Conservation (phyloP, 257 asterid genomes). For the Hygrophila difformis region DNA sequence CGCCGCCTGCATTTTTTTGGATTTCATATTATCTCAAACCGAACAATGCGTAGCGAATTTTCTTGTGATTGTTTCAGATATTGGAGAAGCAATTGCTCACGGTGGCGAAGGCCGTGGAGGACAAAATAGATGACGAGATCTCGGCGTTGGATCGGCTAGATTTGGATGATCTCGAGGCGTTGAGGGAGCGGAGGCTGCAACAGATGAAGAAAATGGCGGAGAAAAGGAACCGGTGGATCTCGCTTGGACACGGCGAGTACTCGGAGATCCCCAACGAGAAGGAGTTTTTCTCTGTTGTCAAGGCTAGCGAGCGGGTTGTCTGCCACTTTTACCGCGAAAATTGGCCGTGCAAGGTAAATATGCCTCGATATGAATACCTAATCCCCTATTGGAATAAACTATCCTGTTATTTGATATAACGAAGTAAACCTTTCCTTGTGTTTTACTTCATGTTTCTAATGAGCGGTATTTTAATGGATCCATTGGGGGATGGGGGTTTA, state of each 20-base stretch:
- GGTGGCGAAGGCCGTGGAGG: slow-evolving; percentile 93
- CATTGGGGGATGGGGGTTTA: too few species aligned
- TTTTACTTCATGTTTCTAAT: too few species aligned
- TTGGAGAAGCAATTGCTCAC: slow-evolving; percentile 84
- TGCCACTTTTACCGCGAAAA: slow-evolving; percentile 98
- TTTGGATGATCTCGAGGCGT: slow-evolving; percentile 66
- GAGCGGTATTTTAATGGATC: too few species aligned
- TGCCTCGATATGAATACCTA: neutral
- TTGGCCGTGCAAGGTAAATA: slow-evolving; percentile 96
- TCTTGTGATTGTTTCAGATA: slow-evolving; percentile 33
- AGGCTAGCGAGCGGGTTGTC: slow-evolving; percentile 95
- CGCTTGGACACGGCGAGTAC: slow-evolving; percentile 93
- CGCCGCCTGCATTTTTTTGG: neutral
- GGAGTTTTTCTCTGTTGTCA: slow-evolving; percentile 79
- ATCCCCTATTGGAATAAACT: neutral
- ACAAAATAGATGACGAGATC: slow-evolving; percentile 88
- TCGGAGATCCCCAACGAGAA: slow-evolving; percentile 83
- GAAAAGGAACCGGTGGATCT: slow-evolving; percentile 82
- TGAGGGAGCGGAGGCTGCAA: slow-evolving; percentile 86
- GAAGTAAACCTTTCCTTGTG: too few species aligned
- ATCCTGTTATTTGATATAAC: neutral
- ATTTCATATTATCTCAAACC: neutral
- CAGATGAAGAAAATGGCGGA: slow-evolving; percentile 99
- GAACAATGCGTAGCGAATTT: slow-evolving; percentile 3
- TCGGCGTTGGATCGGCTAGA: slow-evolving; percentile 77